phyloP scores from a whole-genome alignment of 2,329 filamentous ascomycete species.

The Aschersonia sp. region DNA sequence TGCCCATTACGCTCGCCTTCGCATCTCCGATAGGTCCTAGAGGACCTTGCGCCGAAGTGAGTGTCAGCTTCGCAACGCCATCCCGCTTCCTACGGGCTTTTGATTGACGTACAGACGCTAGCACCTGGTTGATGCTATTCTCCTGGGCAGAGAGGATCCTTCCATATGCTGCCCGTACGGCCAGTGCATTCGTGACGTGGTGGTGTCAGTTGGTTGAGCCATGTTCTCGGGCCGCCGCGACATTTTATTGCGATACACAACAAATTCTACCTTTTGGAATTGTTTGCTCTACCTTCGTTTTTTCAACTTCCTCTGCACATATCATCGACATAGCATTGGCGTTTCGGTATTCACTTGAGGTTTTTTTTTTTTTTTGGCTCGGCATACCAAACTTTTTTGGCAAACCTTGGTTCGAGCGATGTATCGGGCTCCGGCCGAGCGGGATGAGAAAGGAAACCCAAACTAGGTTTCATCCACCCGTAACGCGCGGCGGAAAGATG shows the following conservation, averaged over 20 bases:
- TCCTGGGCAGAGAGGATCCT: constrained; percentile 30
- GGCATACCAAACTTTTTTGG: neutral
- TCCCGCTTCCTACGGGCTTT: neutral
- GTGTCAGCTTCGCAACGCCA: constrained; percentile 2
- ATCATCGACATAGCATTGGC: constrained; percentile 1
- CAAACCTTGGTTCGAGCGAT: no score
- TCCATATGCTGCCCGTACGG: constrained; percentile 41
- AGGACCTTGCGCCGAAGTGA: constrained; percentile 20
- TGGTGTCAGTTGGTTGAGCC: constrained; percentile 25
- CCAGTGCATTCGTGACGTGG: constrained; percentile 24
- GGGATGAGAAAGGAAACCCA: no score
- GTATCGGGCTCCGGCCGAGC: no score
- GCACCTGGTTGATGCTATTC: constrained; percentile 25
- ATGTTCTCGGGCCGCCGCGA: neutral
- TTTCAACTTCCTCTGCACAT: neutral
- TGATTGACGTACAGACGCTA: constrained; percentile 3
- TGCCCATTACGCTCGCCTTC: constrained; percentile 3
- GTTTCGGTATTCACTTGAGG: neutral
- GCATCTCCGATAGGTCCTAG: constrained; percentile 15
- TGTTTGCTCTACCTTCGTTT: neutral
- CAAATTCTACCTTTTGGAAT: neutral
- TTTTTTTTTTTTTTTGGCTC: neutral
- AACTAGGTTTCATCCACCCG: no score
- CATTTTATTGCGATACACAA: neutral
- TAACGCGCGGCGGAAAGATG: neutral